Percentiles rank a stretch among this genome's conserved stretches.
phyloP scores from a whole-genome alignment of 2,329 filamentous ascomycete species.

The Drechslerella coelobrocha region DNA sequence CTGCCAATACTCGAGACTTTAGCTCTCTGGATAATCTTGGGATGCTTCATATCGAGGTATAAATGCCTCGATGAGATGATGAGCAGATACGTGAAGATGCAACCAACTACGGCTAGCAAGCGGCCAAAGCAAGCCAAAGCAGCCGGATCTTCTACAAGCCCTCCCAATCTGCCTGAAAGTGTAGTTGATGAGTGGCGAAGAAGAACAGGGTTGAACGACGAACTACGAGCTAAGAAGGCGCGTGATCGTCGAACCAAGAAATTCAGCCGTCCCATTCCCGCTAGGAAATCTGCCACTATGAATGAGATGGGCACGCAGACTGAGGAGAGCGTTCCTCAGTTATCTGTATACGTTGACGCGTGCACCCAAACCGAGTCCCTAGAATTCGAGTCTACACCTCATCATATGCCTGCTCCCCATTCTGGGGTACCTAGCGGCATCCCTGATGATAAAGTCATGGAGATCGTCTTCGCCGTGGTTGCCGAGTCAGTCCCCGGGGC shows the following conservation, averaged over 20 bases:
- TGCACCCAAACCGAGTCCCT: constrained; percentile 10
- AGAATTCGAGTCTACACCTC: constrained; percentile 13
- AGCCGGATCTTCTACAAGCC: not conserved
- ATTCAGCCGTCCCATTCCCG: not conserved
- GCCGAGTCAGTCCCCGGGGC: constrained; percentile 9
- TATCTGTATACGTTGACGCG: constrained; percentile 6
- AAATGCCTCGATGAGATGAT: no score
- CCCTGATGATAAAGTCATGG: not conserved
- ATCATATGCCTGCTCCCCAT: not conserved
- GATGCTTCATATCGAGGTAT: no score
- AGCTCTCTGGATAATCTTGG: no score
- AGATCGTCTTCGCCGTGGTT: not conserved
- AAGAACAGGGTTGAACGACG: not conserved
- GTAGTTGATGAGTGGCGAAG: not conserved
- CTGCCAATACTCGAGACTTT: no score
- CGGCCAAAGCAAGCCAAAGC: not conserved
- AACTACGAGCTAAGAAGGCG: not conserved
- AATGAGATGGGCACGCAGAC: constrained; percentile 3
- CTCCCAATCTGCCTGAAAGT: not conserved
- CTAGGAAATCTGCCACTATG: not conserved
- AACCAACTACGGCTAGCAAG: no score
- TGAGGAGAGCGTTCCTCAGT: constrained; percentile 1
- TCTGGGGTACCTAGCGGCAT: not conserved
- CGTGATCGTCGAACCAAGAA: not conserved
- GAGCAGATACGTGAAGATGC: no score